These are phyloP conservation scores for Paramecium bursaria DNA, from an alignment of 73 alveolate genomes.

Conservation along the genomic window DNA sequence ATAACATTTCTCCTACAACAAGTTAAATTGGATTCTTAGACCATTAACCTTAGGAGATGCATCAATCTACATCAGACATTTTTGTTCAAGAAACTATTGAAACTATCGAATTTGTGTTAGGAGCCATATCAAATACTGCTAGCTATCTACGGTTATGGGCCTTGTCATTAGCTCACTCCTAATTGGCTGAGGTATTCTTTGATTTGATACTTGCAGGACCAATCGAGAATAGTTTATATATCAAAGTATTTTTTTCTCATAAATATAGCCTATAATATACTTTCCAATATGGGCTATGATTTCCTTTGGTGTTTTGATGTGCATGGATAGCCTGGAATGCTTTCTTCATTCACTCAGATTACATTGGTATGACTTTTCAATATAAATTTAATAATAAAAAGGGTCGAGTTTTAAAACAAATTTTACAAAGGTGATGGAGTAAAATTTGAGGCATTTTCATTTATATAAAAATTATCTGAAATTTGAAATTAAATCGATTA, in stretches of 20 bases:
- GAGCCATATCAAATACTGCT: constrained; percentile 99
- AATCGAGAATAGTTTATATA: constrained; percentile 58
- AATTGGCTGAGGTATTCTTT: constrained; percentile 91
- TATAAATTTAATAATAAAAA: constrained; percentile 2
- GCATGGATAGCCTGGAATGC: constrained; percentile 97
- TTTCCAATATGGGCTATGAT: constrained; percentile 77
- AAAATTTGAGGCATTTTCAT: constrained; percentile 79
- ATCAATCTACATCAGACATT: constrained; percentile 50
- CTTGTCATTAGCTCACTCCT: constrained; percentile 97
- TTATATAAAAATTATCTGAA: no score
- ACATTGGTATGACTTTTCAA: constrained; percentile 82
- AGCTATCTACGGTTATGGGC: constrained; percentile 99
- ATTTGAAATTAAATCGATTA: no score
- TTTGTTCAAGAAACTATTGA: constrained; percentile 93
- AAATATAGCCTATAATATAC: no score
- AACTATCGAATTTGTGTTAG: constrained; percentile 97
- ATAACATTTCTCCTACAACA: not conserved
- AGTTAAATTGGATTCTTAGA: not conserved
- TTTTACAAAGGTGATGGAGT: constrained; percentile 90
- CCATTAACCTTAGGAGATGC: not conserved
- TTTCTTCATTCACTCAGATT: constrained; percentile 96
- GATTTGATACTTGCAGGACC: constrained; percentile 76
- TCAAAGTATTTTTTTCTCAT: constrained; percentile 72
- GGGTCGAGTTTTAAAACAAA: constrained; percentile 95
- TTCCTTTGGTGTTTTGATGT: constrained; percentile 86